These are phyloP conservation scores for Neurospora sp. DNA, from an alignment of 2,329 filamentous ascomycete genomes.

Conservation along the genomic window DNA sequence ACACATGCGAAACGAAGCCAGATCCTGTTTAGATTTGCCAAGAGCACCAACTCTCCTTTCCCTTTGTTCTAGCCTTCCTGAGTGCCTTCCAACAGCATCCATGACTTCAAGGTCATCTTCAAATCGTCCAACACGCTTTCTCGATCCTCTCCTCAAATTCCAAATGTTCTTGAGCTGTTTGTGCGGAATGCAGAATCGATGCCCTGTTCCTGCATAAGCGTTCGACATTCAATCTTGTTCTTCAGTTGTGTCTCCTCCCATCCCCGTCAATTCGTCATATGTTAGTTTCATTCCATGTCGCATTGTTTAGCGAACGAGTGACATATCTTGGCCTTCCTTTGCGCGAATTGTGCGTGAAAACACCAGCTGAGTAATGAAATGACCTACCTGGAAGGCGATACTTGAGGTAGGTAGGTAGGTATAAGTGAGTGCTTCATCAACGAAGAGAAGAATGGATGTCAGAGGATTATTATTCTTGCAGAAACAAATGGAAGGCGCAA, in stretches of 20 bases:
- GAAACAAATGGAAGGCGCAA: background rate
- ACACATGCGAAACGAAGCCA: background rate
- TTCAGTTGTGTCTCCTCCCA: background rate
- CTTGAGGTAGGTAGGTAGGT: background rate
- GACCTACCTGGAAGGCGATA: background rate
- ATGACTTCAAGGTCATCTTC: background rate
- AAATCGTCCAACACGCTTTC: background rate
- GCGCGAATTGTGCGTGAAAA: slow-evolving; percentile 17
- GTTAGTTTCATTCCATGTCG: background rate
- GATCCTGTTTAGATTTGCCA: too few species aligned
- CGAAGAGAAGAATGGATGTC: background rate
- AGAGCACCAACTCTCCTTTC: too few species aligned
- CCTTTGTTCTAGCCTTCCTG: background rate
- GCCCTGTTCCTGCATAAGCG: background rate
- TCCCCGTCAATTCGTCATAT: background rate
- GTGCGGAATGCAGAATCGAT: background rate
- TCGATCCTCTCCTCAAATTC: background rate
- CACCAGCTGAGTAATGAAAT: slow-evolving; percentile 9
- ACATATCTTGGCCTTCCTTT: background rate
- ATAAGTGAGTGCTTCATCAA: background rate
- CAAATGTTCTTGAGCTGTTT: background rate
- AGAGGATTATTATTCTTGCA: background rate
- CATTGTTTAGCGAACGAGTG: background rate
- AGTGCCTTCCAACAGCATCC: background rate
- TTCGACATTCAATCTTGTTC: background rate